phyloP scores from a whole-genome alignment of 441 rosid genomes.

The Cnidoscolus chayamansa region DNA sequence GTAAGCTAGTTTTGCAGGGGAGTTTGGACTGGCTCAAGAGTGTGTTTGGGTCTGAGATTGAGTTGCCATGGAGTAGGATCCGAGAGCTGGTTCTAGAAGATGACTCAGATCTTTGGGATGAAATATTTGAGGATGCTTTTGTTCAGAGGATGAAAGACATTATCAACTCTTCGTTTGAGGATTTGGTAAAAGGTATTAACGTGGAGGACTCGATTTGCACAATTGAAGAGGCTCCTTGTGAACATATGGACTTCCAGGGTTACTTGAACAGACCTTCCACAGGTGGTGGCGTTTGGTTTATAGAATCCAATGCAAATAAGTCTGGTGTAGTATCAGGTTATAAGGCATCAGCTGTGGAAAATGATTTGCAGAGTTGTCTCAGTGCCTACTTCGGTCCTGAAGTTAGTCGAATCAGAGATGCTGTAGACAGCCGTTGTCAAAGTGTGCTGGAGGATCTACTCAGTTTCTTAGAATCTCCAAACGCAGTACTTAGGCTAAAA shows the following conservation, averaged over 20 bases:
- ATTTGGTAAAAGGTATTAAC: slow-evolving; percentile 53
- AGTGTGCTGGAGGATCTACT: slow-evolving; percentile 77
- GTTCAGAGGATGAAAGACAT: slow-evolving; percentile 79
- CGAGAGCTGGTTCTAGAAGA: slow-evolving; percentile 85
- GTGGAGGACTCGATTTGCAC: slow-evolving; percentile 50
- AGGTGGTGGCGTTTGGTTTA: slow-evolving; percentile 96
- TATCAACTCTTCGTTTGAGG: slow-evolving; percentile 59
- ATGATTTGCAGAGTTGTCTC: slow-evolving; percentile 74
- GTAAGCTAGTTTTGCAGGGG: slow-evolving; percentile 76
- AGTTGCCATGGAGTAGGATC: slow-evolving; percentile 87
- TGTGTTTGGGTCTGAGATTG: slow-evolving; percentile 89
- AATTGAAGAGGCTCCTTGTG: slow-evolving; percentile 45
- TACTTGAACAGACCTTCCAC: slow-evolving; percentile 79
- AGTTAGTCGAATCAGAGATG: slow-evolving; percentile 80
- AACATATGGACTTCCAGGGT: slow-evolving; percentile 61
- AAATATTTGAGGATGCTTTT: slow-evolving; percentile 94
- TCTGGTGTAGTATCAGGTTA: slow-evolving; percentile 37
- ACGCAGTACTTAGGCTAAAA: slow-evolving; percentile 75
- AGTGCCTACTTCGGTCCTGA: slow-evolving; percentile 87
- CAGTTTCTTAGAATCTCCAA: slow-evolving; percentile 90
- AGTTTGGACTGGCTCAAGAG: slow-evolving; percentile 93
- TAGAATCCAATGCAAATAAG: slow-evolving; percentile 68
- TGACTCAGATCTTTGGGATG: slow-evolving; percentile 93
- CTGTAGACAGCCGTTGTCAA: slow-evolving; percentile 70
- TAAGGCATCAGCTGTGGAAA: slow-evolving; percentile 55